Conservation (phyloP, 352 stramenopile species). For the Phytophthora ohioensis region DNA sequence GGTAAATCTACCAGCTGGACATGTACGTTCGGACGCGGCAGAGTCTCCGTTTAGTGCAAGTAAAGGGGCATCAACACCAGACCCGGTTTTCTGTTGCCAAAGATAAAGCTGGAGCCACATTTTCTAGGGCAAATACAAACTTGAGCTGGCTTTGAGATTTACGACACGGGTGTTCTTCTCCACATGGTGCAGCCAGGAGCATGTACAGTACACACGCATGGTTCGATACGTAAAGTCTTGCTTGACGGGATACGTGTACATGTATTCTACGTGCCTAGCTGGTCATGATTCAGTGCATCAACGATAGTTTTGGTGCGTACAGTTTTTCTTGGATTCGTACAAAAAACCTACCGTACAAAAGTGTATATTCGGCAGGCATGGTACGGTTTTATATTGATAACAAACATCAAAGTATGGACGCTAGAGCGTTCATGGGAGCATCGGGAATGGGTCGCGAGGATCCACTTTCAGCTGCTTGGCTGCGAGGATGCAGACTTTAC, state of each 20-base stretch:
- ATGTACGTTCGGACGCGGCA: constrained; percentile 16
- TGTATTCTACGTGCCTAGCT: background rate
- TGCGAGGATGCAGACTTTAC: constrained; percentile 57
- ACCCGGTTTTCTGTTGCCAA: constrained; percentile 16
- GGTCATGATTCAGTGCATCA: no score
- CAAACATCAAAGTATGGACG: constrained; percentile 2
- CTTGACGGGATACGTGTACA: background rate
- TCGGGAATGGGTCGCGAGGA: constrained; percentile 61
- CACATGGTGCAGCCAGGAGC: constrained; percentile 14
- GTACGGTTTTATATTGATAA: constrained; percentile 31
- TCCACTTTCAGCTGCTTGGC: constrained; percentile 54
- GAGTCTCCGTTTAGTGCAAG: constrained; percentile 28
- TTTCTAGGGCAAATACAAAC: constrained; percentile 26
- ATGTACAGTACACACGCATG: background rate
- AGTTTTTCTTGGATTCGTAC: no score
- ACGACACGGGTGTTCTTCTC: background rate
- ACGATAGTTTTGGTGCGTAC: no score
- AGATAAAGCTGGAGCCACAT: constrained; percentile 21
- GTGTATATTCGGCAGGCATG: background rate
- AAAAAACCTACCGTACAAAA: no score
- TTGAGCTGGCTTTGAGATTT: constrained; percentile 15
- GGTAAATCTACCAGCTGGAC: constrained; percentile 16
- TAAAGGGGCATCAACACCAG: constrained; percentile 6
- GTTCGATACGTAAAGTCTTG: constrained; percentile 1
- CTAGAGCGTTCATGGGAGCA: constrained; percentile 36